Base-by-base conservation (phyloP, 1,284 basidiomycete species). In the Kalmanozyma brasiliensis region DNA sequence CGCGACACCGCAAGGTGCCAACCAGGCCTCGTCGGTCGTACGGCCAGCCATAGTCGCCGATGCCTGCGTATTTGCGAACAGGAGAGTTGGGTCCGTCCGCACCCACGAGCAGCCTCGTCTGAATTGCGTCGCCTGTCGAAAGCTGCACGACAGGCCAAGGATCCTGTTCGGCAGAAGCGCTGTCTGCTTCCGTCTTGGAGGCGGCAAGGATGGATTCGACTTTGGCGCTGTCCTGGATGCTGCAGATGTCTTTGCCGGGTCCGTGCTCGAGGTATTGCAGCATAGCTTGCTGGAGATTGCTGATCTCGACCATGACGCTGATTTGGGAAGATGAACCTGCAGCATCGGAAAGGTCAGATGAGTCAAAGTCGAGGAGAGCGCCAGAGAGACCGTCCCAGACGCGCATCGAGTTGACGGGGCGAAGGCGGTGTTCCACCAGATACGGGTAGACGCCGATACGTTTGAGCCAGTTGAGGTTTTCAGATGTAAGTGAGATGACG, bases 71-170 rank as follows among this genome's bases (percentile, higher is more conserved):
- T 36, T 88, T 83, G 44, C 94, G 88, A 16, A 98, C 96, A 8
- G 95, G 95, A 1, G 94, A 97, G 80, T 94, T 94, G 78, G 89
- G 89, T 0, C 96, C 96, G 78, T 98, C 96, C 8, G 96, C 96
- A 20, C 96, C 95, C 36, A 98, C 88, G 89, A 94, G 73, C 51
- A 61, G 76, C 38, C 73, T 60, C 36, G 55, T 34, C 45, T 62
- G 58, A 9, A 72, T 32, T 40, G 32, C 16, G n/a, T 36, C 37
- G 4, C 37, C 64, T 0, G 32, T 36, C 8, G 52, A 49, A 0
- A 63, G 52, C 38, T 52, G 32, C 16, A 63, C 40, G 30, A 47
- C 16, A 17, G 74, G 77, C 75, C 67, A 74, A 11, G 47, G 80
- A 62, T 49, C 79, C 67, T 34, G 81, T 75, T 52, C 81, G 73